Percentiles rank a stretch among this genome's conserved stretches.
These are phyloP conservation scores for Pleurotus ostreatus DNA, from an alignment of 768 basidiomycete species.

Conservation along the genomic window DNA sequence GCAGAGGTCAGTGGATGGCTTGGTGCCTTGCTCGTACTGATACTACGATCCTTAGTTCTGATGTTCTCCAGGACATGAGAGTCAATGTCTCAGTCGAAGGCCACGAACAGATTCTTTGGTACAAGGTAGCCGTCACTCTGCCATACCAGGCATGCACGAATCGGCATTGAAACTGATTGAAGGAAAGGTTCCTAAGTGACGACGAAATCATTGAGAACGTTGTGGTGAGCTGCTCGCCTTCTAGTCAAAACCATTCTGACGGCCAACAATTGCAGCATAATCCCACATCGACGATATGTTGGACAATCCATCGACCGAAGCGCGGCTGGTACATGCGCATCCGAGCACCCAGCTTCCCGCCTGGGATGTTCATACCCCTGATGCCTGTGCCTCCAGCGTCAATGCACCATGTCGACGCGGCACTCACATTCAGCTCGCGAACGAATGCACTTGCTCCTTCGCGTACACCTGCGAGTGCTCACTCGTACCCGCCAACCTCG, in stretches of 20 bases:
- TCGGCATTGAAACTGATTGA: slow-evolving; percentile 11
- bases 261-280: slow-evolving; percentile 46
- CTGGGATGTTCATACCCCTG: slow-evolving; percentile 52
- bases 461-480: slow-evolving; percentile 29
- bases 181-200: slow-evolving; percentile 74
- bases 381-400: slow-evolving; percentile 44
- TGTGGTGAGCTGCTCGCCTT: slow-evolving; percentile 45
- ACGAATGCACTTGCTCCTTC: slow-evolving; percentile 32
- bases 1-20: background rate
- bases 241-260: background rate
- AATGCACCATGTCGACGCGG: slow-evolving; percentile 45
- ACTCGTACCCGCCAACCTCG: slow-evolving; percentile 61
- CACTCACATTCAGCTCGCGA: slow-evolving; percentile 48
- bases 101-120: slow-evolving; percentile 62
- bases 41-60: slow-evolving; percentile 43
- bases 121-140: slow-evolving; percentile 46
- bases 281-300: slow-evolving; percentile 57
- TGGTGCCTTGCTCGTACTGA: background rate
- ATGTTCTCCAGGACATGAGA: slow-evolving; percentile 67
- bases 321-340: slow-evolving; percentile 85
- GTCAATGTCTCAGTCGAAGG: slow-evolving; percentile 60
- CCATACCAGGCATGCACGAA: background rate
- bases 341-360: slow-evolving; percentile 67
- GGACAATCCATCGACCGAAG: slow-evolving; percentile 77
- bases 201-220: slow-evolving; percentile 74